Base-by-base conservation (phyloP, 108 stramenopile genomes). In the Nitzschia sp. region DNA sequence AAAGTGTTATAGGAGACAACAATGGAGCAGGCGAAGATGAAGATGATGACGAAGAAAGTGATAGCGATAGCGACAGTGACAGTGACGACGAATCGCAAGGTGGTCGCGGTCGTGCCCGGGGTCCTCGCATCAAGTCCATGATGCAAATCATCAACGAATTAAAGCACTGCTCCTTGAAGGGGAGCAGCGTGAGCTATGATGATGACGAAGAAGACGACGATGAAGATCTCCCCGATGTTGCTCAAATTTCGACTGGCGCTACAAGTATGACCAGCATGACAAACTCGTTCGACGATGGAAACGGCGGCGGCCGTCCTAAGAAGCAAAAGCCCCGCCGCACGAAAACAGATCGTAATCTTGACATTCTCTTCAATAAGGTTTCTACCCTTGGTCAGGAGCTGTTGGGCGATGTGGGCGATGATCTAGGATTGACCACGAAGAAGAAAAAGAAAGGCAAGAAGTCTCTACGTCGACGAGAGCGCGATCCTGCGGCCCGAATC, bases 251-350 rank as follows among this genome's bases (percentile, higher is more conserved):
- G 62, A 68, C 46, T 32, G 31, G 59, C 56, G 36, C 31, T 34
- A 56, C 64, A 45, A 68, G 30, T 38, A 21, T 35, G 58, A 59
- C 58, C 17, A 59, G 58, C 58, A 59, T 59, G 58, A 62, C 61
- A 13, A 31, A 62, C 46, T 62, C 61, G 24, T 62, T 25, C 23
- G 42, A 62, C 17, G 42, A 36, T 62, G 29, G 19, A 11, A 46
- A 42, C 3, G 26, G 42, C 5, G 33, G 42, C 42, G 17, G 46
- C 2, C 61, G 25, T 26, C 61, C n/a, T 1, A 62, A 62, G 21
- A 33, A 33, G 29, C 1, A 59, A 18, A 62, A 62, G 19, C 1
- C 18, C 1, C 38, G 18, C 26, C 36, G 42, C 19, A 25, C 23
- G 1, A 25, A 62, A 24, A 62, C 42, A 24, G 23, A 38, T 21